A percentile compares a stretch with the other conserved stretches of the same genome.
These are phyloP conservation scores for Scheffersomyces lignosus DNA, from an alignment of 805 yeast species.

Conservation along the genomic window DNA sequence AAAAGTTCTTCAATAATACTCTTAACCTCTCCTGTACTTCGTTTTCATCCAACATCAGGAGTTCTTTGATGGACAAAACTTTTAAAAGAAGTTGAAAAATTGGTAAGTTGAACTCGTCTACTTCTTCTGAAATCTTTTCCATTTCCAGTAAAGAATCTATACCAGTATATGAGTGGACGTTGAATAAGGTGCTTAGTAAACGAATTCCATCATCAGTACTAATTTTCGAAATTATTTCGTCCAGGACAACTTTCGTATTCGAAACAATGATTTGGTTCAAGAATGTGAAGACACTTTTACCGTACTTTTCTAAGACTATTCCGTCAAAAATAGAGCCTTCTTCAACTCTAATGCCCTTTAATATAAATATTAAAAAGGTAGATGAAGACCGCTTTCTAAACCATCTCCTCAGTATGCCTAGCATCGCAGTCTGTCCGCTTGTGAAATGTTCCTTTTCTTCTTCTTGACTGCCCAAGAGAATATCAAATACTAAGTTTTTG, in stretches of 20 bases:
- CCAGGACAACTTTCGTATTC: conserved; percentile 21
- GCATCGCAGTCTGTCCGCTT: conserved; percentile 11
- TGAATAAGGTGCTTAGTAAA: conserved; percentile 17
- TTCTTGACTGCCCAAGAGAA: conserved; percentile 8
- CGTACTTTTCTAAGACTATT: conserved; percentile 4
- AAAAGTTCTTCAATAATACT: conserved; percentile 11
- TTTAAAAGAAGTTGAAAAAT: conserved; percentile 29
- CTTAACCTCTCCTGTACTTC: conserved; percentile 13
- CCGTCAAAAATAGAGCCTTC: conserved; percentile 4
- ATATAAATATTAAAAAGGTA: conserved; percentile 10
- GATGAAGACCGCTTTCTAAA: conserved; percentile 11
- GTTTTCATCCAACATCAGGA: conserved; percentile 4
- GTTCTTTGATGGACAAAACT: conserved; percentile 16
- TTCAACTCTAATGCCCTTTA: conserved; percentile 11
- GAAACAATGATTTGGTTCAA: conserved; percentile 13
- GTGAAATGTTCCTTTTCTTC: conserved; percentile 1
- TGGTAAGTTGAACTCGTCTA: conserved; percentile 39
- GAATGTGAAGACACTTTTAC: conserved; percentile 9
- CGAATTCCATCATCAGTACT: conserved; percentile 14
- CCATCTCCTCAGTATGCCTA: conserved; percentile 11
- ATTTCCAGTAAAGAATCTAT: conserved; percentile 15
- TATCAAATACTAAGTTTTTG: conserved; percentile 5
- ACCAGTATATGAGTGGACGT: neutral
- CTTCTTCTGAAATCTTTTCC: conserved; percentile 7
- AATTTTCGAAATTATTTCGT: conserved; percentile 17